phyloP scores from a whole-genome alignment of 2,329 filamentous ascomycete genomes.

The Erysiphe neolycopersici region DNA sequence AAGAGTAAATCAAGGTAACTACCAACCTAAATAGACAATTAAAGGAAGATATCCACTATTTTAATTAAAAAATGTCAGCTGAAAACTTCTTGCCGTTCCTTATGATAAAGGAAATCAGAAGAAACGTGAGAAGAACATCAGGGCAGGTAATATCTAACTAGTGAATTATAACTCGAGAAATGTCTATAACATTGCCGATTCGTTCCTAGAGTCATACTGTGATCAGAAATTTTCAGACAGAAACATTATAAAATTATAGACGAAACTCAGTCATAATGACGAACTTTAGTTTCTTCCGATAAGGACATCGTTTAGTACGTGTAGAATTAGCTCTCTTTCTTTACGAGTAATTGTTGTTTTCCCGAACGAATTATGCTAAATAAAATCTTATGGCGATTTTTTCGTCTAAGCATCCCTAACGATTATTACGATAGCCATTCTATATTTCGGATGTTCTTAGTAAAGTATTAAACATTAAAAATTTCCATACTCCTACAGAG shows the following conservation, averaged over 20 bases:
- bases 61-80: background rate
- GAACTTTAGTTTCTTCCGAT: conserved; percentile 91
- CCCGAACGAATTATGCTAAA: background rate
- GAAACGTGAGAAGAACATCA: background rate
- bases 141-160: conserved; percentile 35
- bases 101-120: background rate
- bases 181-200: conserved; percentile 87
- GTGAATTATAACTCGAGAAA: conserved; percentile 81
- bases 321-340: background rate
- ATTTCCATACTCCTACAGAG: background rate
- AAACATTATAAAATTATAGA: background rate
- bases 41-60: conserved; percentile 77
- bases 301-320: conserved; percentile 20
- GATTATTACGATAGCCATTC: too few species aligned
- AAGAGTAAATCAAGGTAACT: conserved; percentile 1
- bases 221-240: background rate
- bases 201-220: conserved; percentile 44
- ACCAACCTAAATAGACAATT: conserved; percentile 80
- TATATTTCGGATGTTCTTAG: too few species aligned
- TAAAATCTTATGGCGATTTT: background rate
- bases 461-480: background rate
- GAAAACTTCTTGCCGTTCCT: background rate
- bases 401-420: too few species aligned
- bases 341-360: background rate
- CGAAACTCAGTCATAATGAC: background rate